Evolutionary conservation across 805 yeast genomes (phyloP), one percentile per base, ranked within the genome.

Genomic region (Pichia californica): DNA sequence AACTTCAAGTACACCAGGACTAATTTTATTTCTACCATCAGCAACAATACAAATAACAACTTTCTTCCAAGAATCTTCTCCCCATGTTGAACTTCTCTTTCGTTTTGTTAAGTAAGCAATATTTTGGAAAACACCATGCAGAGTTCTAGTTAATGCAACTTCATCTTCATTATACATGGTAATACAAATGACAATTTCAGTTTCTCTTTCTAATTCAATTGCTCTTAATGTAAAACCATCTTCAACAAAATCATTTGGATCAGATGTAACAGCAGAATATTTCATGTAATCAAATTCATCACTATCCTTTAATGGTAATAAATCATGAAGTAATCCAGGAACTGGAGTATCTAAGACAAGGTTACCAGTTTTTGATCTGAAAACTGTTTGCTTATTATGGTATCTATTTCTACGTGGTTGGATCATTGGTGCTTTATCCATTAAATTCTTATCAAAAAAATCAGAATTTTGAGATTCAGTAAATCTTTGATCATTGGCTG

Each of bases 151-250:
- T 61, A 93, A 79, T 3, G 94, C 76, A 42, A 73, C 71, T 61
- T 89, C 96, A 62, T 87, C 95, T 66, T 93, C 99, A 57, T 93
- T 93, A 68, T 91, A 93, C 98, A 93, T 91, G 27, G 99, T 93
- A 52, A 93, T 78, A 65, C 98, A 89, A 40, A 93, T 77, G 36
- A 85, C 88, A 31, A 93, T 68, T 65, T 94, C 98, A 25, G 93
- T 91, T 56, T 88, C 96, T 59, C 99, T 79, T 52, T 85, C 87
- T 59, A 79, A 76, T 50, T 87, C 91, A 7, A 87, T 83, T 8
- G 95, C 84, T 54, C 99, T 76, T 40, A 93, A 67, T 2, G 89
- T 81, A 64, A 89, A 93, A 0, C 98, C 98, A 38, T 76, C 77
- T 4, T 68, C 71, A 15, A 77, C 76, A 58, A 86, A 93, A 29